phyloP scores from a whole-genome alignment of 2,329 filamentous ascomycete genomes.

The Trichoderma sp. region DNA sequence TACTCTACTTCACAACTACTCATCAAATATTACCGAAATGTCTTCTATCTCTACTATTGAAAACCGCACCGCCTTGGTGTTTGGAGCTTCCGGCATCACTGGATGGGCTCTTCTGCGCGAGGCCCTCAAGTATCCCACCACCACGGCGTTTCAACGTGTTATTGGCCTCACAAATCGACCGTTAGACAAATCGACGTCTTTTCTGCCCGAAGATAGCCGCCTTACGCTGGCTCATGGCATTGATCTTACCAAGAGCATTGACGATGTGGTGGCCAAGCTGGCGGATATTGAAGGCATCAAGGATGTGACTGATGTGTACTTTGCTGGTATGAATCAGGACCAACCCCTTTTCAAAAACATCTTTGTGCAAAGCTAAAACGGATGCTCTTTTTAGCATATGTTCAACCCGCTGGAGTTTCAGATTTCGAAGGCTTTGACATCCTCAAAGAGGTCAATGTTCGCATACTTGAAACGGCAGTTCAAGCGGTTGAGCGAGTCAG shows the following conservation, averaged over 20 bases:
- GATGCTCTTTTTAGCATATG: background rate
- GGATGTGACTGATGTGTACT: slow-evolving; percentile 15
- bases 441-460: slow-evolving; percentile 12
- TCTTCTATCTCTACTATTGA: background rate
- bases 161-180: slow-evolving; percentile 11
- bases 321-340: background rate
- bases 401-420: slow-evolving; percentile 10
- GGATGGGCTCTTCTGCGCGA: slow-evolving; percentile 16
- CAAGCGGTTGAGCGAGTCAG: slow-evolving; percentile 8
- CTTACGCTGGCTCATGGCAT: background rate
- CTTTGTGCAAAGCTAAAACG: background rate
- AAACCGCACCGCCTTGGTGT: slow-evolving; percentile 12
- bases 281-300: slow-evolving; percentile 6
- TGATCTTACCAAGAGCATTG: slow-evolving; percentile 3
- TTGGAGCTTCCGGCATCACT: slow-evolving; percentile 18
- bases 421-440: slow-evolving; percentile 14
- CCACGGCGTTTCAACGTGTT: background rate
- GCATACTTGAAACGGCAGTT: slow-evolving; percentile 8
- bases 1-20: background rate
- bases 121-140: background rate
- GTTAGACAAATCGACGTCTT: background rate
- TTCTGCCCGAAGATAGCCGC: slow-evolving; percentile 2
- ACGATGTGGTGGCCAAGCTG: slow-evolving; percentile 11
- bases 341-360: background rate
- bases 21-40: background rate